Base-by-base conservation (phyloP, 2,329 filamentous ascomycete genomes). In the Colletotrichum karsti region DNA sequence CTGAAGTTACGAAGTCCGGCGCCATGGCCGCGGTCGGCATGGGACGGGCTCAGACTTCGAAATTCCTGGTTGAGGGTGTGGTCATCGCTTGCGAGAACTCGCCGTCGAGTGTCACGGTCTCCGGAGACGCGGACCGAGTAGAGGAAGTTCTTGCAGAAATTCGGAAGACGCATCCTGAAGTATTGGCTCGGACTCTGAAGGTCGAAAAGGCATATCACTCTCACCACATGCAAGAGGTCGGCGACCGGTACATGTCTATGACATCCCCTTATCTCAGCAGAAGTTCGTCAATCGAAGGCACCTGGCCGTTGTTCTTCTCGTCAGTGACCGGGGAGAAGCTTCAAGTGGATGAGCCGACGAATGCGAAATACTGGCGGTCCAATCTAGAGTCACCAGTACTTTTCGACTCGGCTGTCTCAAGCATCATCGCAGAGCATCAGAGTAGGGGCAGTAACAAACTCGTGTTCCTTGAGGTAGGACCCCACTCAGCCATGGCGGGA, bases 291-390 rank as follows among this genome's bases (percentile, higher is more conserved):
- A 18, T 0, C 4, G 41, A 58, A 3, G 18, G 12, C 6, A 30
- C 44, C 1, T 42, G 7, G 24, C 13, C 48, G 2, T 5, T 22
- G 3, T 60, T 65, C 46, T 28, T 53, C 20, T 65, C 73, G 7
- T 74, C 71, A 6, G 78, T 81, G 1, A 77, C 75, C 2, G 74
- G 73, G 2, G 66, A 72, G 13, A 20, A 37, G 5, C 6, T 18
- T 22, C 4, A 33, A 73, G 51, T 63, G 76, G 70, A 65, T 4
- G 18, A 15, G 0, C 30, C 35, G 5, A 42, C 26, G 1, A 24
- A n/a, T 4, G 39, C 33, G 5, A 33, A 18, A 2, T 65, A 65
- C 26, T 65, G 62, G 62, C 30, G 46, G 1, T 15, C 42, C 0
- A 65, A 65, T 18, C 63, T 66, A 4, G 57, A 37, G 10, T 66